phyloP scores from a whole-genome alignment of 2,329 filamentous ascomycete species.

The Pseudopyricularia cyperi region DNA sequence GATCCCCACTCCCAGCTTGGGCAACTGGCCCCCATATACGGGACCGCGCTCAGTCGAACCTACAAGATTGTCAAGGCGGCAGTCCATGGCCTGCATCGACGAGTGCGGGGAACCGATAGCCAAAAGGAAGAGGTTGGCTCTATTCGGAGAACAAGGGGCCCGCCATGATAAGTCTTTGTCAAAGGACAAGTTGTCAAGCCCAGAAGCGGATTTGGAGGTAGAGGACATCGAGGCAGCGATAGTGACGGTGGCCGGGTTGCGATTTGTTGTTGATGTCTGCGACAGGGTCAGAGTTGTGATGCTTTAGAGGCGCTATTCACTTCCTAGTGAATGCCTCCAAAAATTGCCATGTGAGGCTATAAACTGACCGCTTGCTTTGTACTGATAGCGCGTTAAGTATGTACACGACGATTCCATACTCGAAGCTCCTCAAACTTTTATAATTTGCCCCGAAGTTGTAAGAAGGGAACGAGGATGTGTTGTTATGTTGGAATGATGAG shows the following conservation, averaged over 20 bases:
- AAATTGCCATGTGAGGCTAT: too few relatives aligned
- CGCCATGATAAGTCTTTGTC: too few relatives aligned
- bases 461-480: too few relatives aligned
- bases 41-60: background rate
- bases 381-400: too few relatives aligned
- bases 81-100: background rate
- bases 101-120: background rate
- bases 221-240: background rate
- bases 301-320: too few relatives aligned
- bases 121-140: too few relatives aligned
- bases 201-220: background rate
- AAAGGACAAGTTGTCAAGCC: background rate
- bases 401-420: too few relatives aligned
- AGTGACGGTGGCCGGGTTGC: background rate
- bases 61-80: background rate
- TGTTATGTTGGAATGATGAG: too few relatives aligned
- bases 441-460: too few relatives aligned
- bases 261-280: background rate
- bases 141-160: background rate
- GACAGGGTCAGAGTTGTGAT: background rate
- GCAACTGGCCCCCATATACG: background rate
- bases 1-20: background rate
- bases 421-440: too few relatives aligned
- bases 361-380: too few relatives aligned
- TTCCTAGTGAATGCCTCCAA: too few relatives aligned